Evolutionary conservation across 1,139 yeast genomes (phyloP), one percentile per base, ranked within the genome.

Genomic region (Yamadazyma membranifaciens): DNA sequence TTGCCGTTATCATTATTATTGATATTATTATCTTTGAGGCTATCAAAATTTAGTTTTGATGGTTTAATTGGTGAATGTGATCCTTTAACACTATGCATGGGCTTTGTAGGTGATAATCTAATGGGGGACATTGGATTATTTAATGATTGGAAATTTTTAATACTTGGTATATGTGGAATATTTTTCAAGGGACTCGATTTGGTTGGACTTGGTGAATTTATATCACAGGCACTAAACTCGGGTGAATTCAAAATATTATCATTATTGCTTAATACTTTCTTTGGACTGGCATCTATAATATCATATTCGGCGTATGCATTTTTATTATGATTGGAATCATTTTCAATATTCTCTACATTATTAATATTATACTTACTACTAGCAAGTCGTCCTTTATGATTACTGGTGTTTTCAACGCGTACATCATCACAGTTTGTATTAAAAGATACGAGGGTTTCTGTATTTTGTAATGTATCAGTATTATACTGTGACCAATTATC

Each of bases 401-500:
- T 20, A 20, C 7, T 20, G 7, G 5, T 7, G 24, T 20, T 20
- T 20, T 20, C 24, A 20, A 20, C 7, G 24, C 7, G 5, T 20
- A 20, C 5, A 7, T 20, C 24, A 20, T 7, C n/a, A n/a, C 16
- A 24, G 5, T 32, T 14, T 11, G 22, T 9, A 30, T 36, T 29
- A 4, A 22, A 6, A 9, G 31, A 16, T 20, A 7, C 7, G 7
- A 7, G 7, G 7, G 5, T 20, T 20, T 20, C 24, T 20, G 7
- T 6, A 20, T 20, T 7, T 20, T 20, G 24, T 7, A 20, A 6
- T 20, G 24, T 5, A 10, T 12, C 15, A 31, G 51, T 54, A 10
- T 43, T 35, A 9, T 46, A 47, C 3, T 44, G 31, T 3, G 40
- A 42, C 79, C 83, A 80, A 45, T 69, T 58, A 29, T 67, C 73